phyloP scores from a whole-genome alignment of 192 early-diverging fungal genomes.

The Backusella liffmaniae region DNA sequence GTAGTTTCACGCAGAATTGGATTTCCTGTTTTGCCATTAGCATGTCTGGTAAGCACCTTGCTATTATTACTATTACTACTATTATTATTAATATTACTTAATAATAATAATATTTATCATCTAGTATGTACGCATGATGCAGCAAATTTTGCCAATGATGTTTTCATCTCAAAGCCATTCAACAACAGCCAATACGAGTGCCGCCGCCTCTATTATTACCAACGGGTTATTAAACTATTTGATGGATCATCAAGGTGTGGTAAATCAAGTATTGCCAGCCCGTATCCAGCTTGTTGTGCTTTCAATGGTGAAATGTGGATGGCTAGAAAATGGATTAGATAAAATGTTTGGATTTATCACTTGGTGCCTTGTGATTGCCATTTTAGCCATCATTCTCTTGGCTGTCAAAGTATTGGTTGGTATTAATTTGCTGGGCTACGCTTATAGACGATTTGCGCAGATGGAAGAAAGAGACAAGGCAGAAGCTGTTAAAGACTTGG shows the following conservation, averaged over 20 bases:
- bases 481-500: slow-evolving; percentile 43
- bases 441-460: slow-evolving; percentile 59
- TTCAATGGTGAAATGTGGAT: slow-evolving; percentile 26
- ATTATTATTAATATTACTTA: too few relatives aligned
- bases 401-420: slow-evolving; percentile 77
- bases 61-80: background rate
- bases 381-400: slow-evolving; percentile 40
- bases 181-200: background rate
- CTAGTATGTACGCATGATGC: slow-evolving; percentile 33
- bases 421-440: slow-evolving; percentile 70
- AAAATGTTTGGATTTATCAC: slow-evolving; percentile 11
- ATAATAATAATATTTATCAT: too few relatives aligned
- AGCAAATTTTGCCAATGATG: slow-evolving; percentile 34
- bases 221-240: slow-evolving; percentile 18
- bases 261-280: slow-evolving; percentile 19
- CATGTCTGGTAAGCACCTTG: slow-evolving; percentile 60
- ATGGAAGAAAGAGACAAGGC: slow-evolving; percentile 53
- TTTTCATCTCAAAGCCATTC: slow-evolving; percentile 16
- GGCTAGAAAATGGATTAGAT: slow-evolving; percentile 26
- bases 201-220: slow-evolving; percentile 14
- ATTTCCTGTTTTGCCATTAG: slow-evolving; percentile 75
- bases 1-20: slow-evolving; percentile 79
- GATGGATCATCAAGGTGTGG: slow-evolving; percentile 19
- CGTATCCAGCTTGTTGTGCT: slow-evolving; percentile 22
- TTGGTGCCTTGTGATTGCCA: slow-evolving; percentile 14